A percentile compares a stretch with the other conserved stretches of the same genome.
phyloP scores from a whole-genome alignment of 108 stramenopile species.

The Nitzschia palea region DNA sequence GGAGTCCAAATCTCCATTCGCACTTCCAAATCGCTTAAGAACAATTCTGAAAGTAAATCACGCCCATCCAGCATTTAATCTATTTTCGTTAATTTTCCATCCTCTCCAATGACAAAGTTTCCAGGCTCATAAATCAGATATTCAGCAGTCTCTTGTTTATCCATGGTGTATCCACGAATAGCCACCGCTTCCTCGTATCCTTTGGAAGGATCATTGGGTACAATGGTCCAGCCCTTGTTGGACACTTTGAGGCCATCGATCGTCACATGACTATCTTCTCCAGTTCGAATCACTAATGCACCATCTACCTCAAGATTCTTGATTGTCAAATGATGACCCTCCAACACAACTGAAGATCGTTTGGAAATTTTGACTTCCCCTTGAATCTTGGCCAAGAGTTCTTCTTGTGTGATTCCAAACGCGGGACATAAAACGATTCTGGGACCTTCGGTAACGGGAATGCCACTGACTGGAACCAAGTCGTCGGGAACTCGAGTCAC shows the following conservation, averaged over 20 bases:
- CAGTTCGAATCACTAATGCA: constrained; percentile 73
- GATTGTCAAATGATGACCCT: constrained; percentile 72
- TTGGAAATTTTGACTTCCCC: constrained; percentile 66
- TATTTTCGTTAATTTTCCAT: constrained; percentile 61
- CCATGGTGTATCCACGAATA: constrained; percentile 89
- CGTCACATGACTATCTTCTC: constrained; percentile 64
- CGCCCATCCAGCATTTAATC: too few species aligned
- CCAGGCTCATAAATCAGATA: constrained; percentile 81
- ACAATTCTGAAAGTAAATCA: too few species aligned
- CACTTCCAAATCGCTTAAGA: too few species aligned
- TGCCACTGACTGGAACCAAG: constrained; percentile 68
- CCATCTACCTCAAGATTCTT: constrained; percentile 83
- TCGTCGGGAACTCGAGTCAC: constrained; percentile 57
- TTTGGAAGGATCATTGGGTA: constrained; percentile 53
- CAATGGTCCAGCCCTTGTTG: constrained; percentile 82
- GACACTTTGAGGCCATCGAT: constrained; percentile 73
- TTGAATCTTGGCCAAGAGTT: constrained; percentile 65
- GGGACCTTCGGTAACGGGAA: constrained; percentile 83
- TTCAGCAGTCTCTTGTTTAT: constrained; percentile 68
- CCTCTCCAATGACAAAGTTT: constrained; percentile 63
- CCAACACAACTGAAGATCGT: constrained; percentile 74
- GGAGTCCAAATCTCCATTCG: too few species aligned
- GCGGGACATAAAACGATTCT: constrained; percentile 74
- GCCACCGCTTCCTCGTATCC: constrained; percentile 73
- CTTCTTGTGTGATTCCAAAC: constrained; percentile 82